Base-by-base conservation (phyloP, 768 basidiomycete genomes). In the Boletus vermiculosoides region DNA sequence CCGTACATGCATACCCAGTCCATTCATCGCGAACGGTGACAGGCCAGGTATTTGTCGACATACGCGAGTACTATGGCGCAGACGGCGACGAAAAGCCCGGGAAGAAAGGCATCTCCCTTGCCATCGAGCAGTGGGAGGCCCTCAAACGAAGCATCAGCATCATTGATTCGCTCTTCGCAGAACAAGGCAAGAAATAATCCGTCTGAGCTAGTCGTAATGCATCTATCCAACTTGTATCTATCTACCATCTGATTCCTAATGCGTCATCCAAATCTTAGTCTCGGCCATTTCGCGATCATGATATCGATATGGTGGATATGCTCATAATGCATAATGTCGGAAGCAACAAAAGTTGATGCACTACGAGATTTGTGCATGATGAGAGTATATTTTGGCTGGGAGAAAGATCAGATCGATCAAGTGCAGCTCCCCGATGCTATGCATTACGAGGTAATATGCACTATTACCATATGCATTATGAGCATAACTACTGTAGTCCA, bases 91-190 rank as follows among this genome's bases (percentile, higher is more conserved):
- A 82, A 60, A 90, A 87, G 59, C 90, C 91, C 0, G 88, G 89
- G 0, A 92, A 90, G 71, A 93, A 92, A 63, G 91, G 90, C 10
- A 88, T 92, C 50, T 80, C 86, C 0, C 75, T 93, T 28, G 69
- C 74, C 15, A 46, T 74, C 3, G 89, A 91, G 20, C 88, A 88
- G 82, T 88, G 87, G 87, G 73, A 84, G 45, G 63, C 67, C 12
- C 72, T 91, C 52, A 86, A 81, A 65, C 68, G 67, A 16, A 71
- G 73, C 39, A 60, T 71, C 1, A 62, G 63, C 11, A 70, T 66
- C n/a, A 78, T 91, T 52, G 86, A 90, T 65, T 64, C 75, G 5
- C 70, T 86, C 25, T 74, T 88, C 50, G 72, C 62, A 34, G 65
- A 69, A 31, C 52, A 62, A 8, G 60, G 58, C 54, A 70, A 69